Base-by-base conservation (phyloP, 257 asterid genomes). In the Phtheirospermum japonicum region DNA sequence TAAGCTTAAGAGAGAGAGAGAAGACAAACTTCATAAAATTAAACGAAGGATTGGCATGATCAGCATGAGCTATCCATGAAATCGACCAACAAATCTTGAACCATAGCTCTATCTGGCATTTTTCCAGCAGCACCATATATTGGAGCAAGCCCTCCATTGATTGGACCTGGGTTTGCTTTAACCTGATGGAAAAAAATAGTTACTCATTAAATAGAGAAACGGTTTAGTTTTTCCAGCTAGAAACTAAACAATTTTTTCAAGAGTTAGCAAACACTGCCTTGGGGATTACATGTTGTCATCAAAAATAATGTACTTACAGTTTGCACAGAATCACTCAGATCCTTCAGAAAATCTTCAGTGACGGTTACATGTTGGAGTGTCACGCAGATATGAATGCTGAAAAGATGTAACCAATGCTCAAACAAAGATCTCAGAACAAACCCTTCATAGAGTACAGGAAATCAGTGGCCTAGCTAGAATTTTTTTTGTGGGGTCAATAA, bases 51-150 rank as follows among this genome's bases (percentile, higher is more conserved):
- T n/a, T n/a, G n/a, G n/a, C n/a, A n/a, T n/a, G n/a, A n/a, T 23
- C 28, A 89, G 85, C 86, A 89, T 8, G 97, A 61, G 68, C 69
- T 71, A 70, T 89, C 97, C 96, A 89, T 89, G 82, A 79, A 93
- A 74, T 93, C 99, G 11, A 93, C 82, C 85, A 93, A 64, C 81
- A 93, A 78, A 73, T 93, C 97, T 74, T 84, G 68, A 65, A 93
- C 92, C 94, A 78, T 80, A 55, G 66, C 96, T 82, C 99, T 83
- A 75, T 93, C 99, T 0, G 99, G 96, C 85, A 93, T 87, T 81
- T 75, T 89, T 31, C 97, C 99, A 4, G 99, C 99, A 28, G 99
- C 99, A 36, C 99, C 99, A 53, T 89, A 93, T 76, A 93, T 82
- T 30, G 99, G 99, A 63, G 99, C 97, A 64, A 89, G 83, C 75